Conservation (phyloP, 108 stramenopile genomes). For the Cylindrotheca fusiformis region DNA sequence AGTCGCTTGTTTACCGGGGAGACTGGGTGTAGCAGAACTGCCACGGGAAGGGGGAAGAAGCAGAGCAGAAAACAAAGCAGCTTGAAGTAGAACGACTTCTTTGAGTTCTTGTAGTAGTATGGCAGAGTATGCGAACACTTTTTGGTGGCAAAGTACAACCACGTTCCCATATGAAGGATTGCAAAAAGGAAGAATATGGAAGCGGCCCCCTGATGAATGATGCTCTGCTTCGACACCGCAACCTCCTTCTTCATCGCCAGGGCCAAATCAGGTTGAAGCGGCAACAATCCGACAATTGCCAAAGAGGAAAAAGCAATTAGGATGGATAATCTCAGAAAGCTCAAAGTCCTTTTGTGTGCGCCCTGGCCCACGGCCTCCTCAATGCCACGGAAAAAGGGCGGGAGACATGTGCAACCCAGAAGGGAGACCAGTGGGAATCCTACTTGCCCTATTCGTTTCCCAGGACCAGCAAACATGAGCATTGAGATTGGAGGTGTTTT, state of each 20-base stretch:
- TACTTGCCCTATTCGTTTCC: conserved; percentile 4
- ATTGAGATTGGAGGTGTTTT: conserved; percentile 5
- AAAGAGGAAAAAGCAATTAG: neutral
- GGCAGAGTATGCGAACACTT: neutral
- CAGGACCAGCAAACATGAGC: conserved; percentile 3
- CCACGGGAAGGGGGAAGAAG: neutral
- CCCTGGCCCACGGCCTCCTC: neutral
- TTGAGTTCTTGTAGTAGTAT: neutral
- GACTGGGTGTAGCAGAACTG: neutral
- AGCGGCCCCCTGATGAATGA: conserved; percentile 1
- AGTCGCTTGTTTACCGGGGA: neutral
- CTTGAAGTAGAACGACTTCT: neutral
- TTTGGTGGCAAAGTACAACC: conserved; percentile 1
- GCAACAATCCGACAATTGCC: neutral
- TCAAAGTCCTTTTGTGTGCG: neutral
- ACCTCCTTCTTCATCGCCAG: neutral
- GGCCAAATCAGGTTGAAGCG: neutral
- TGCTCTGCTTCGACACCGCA: neutral
- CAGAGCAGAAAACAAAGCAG: neutral
- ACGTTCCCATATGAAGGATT: conserved; percentile 1
- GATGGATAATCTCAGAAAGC: neutral
- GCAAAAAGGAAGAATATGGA: neutral
- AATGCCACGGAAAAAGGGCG: neutral
- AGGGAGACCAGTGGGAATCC: neutral
- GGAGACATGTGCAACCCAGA: neutral